phyloP scores from a whole-genome alignment of 2,329 filamentous ascomycete species.

The Parascedosporium putredinis region DNA sequence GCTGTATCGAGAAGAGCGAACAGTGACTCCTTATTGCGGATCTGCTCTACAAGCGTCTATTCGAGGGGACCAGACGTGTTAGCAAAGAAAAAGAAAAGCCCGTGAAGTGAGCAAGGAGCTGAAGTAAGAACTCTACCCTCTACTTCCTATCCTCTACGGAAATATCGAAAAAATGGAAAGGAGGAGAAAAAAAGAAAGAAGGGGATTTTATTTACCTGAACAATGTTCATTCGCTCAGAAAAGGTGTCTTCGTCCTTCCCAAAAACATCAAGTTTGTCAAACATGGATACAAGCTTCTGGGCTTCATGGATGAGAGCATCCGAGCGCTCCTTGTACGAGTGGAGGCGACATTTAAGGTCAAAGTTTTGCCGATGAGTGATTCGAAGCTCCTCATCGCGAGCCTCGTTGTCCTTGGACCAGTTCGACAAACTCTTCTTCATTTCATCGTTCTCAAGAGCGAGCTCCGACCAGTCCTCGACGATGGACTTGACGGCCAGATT shows the following conservation, averaged over 20 bases:
- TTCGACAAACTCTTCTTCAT: constrained; percentile 6
- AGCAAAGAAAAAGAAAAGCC: no score
- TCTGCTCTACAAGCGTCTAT: constrained; percentile 5
- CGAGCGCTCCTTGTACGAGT: constrained; percentile 15
- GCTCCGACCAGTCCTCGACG: constrained; percentile 7
- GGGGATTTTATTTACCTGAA: no score
- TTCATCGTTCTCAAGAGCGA: constrained; percentile 3
- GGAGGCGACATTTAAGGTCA: background rate
- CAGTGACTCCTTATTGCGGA: constrained; percentile 1
- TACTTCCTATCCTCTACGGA: background rate
- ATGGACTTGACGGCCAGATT: constrained; percentile 11
- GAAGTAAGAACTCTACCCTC: background rate
- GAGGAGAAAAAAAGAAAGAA: no score
- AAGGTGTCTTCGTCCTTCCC: background rate
- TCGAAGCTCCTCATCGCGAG: constrained; percentile 13
- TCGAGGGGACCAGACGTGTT: background rate
- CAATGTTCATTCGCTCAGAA: background rate
- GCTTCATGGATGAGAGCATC: constrained; percentile 19
- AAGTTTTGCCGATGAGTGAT: background rate
- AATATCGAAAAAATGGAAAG: no score
- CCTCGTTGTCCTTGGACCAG: constrained; percentile 24
- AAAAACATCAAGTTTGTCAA: constrained; percentile 16
- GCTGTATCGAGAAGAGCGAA: constrained; percentile 4
- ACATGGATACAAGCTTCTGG: constrained; percentile 18
- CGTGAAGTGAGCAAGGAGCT: no score